phyloP scores from a whole-genome alignment of 371 early-diverging fungal genomes.

The Conidiobolus incongruus region DNA sequence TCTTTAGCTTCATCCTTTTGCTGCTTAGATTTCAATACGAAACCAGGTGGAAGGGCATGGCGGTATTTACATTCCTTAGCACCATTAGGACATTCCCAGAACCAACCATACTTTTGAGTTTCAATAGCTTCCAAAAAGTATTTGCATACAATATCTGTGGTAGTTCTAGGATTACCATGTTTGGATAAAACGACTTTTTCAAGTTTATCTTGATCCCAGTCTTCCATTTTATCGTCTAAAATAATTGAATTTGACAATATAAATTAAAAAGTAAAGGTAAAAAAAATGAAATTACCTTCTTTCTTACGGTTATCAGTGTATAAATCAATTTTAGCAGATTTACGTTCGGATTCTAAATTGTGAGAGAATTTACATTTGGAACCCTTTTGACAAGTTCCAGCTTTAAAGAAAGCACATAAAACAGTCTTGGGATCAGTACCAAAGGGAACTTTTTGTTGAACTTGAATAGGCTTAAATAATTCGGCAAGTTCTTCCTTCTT shows the following conservation, averaged over 20 bases:
- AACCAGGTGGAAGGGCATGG: conserved; percentile 96
- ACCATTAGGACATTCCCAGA: conserved; percentile 96
- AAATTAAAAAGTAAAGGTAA: not conserved
- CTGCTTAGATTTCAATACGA: conserved; percentile 70
- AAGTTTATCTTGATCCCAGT: conserved; percentile 80
- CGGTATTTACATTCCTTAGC: conserved; percentile 78
- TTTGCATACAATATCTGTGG: conserved; percentile 98
- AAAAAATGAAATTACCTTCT: conserved; percentile 9
- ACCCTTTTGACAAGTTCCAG: conserved; percentile 83
- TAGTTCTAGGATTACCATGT: conserved; percentile 58
- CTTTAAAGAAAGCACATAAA: conserved; percentile 82
- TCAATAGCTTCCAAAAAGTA: conserved; percentile 98
- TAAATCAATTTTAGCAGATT: conserved; percentile 70
- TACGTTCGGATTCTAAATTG: conserved; percentile 74
- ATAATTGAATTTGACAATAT: not conserved
- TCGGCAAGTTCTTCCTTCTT: conserved; percentile 61
- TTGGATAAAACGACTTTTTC: conserved; percentile 73
- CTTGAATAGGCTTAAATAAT: conserved; percentile 73
- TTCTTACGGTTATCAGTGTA: conserved; percentile 69
- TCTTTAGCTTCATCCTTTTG: conserved; percentile 49
- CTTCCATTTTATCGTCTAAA: conserved; percentile 70
- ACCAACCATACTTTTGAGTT: conserved; percentile 89
- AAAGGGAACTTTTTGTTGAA: conserved; percentile 92
- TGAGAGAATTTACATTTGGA: conserved; percentile 97
- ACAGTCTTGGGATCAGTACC: conserved; percentile 98